Base-by-base conservation (phyloP, 805 yeast genomes). In the Wickerhamiella kurtzmanii region DNA sequence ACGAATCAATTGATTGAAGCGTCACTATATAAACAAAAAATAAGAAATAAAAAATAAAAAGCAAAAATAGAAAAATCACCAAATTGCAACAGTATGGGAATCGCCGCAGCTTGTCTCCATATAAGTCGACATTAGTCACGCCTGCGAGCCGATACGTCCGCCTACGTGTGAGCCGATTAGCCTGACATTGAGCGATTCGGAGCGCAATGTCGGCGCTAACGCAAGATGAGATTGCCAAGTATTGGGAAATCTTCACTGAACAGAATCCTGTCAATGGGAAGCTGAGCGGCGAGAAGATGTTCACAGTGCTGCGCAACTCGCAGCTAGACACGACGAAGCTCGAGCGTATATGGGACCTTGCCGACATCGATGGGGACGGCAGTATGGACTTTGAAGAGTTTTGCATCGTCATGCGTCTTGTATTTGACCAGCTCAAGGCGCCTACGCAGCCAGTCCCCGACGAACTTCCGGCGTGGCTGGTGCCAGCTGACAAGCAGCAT, bases 201-300 rank as follows among this genome's bases (percentile, higher is more conserved):
- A 21, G 37, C 38, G 22, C 15, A 21, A 44, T 53, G 57, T 52
- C 57, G 37, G 43, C 52, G 44, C 35, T 54, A 2, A 46, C 56
- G 63, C 92, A 87, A 56, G 87, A 95, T 82, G 98, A 92, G 66
- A 87, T 88, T 57, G 82, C 87, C 60, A 89, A 89, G 67, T 92
- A 87, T 71, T 92, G 98, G 98, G 95, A 92, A 65, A 88, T 92
- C 42, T 92, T 92, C 70, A 78, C 81, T 53, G 95, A 96, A 13
- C 75, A 92, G 57, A 76, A 77, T 53, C 98, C 99, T 0, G 77
- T 67, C 35, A 75, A 77, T 46, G 87, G 85, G 60, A 79, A 82
- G 60, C 73, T 92, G 32, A 73, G 81, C 19, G 96, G 95, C 43
- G 92, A 82, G 48, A 80, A 82, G 61, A 94, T 88, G 18, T 74